These are phyloP conservation scores for Nothophaeocryptopus gaeumannii DNA, from an alignment of 2,329 filamentous ascomycete genomes.

Conservation along the genomic window DNA sequence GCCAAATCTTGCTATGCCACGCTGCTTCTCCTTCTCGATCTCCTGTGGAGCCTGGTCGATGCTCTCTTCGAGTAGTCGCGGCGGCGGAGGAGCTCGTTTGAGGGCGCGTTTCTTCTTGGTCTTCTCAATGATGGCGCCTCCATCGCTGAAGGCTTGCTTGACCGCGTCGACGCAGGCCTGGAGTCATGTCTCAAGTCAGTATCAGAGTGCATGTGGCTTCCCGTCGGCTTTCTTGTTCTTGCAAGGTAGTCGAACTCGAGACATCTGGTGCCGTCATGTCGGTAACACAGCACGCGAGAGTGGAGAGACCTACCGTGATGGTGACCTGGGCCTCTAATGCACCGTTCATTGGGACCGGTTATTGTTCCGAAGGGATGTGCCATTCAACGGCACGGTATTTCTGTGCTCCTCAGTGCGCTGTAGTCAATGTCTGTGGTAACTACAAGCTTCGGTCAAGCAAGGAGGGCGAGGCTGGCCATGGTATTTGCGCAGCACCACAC, in stretches of 20 bases:
- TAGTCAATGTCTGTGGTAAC: too few species aligned
- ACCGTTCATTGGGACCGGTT: too few species aligned
- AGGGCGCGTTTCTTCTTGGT: slow-evolving; percentile 33
- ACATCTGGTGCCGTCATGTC: neutral
- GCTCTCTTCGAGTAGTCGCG: slow-evolving; percentile 31
- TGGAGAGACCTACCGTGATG: slow-evolving; percentile 18
- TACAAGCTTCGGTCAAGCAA: too few species aligned
- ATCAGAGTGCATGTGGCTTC: too few species aligned
- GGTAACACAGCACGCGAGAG: neutral
- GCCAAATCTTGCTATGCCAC: slow-evolving; percentile 32
- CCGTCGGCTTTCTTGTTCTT: neutral
- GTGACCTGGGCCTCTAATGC: slow-evolving; percentile 6
- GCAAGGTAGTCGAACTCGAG: slow-evolving; percentile 4
- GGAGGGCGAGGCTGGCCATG: too few species aligned
- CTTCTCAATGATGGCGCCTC: slow-evolving; percentile 31
- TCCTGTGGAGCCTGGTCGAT: slow-evolving; percentile 33
- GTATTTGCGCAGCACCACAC: too few species aligned
- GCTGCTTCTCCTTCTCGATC: slow-evolving; percentile 33
- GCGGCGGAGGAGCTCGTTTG: slow-evolving; percentile 31
- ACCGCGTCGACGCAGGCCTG: slow-evolving; percentile 30
- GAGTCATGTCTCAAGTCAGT: neutral
- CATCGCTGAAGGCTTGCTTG: slow-evolving; percentile 30
- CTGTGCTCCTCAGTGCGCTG: too few species aligned
- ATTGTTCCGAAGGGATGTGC: too few species aligned
- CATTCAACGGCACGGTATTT: too few species aligned